phyloP scores from a whole-genome alignment of 768 basidiomycete genomes.

The Agrocybe pediades region DNA sequence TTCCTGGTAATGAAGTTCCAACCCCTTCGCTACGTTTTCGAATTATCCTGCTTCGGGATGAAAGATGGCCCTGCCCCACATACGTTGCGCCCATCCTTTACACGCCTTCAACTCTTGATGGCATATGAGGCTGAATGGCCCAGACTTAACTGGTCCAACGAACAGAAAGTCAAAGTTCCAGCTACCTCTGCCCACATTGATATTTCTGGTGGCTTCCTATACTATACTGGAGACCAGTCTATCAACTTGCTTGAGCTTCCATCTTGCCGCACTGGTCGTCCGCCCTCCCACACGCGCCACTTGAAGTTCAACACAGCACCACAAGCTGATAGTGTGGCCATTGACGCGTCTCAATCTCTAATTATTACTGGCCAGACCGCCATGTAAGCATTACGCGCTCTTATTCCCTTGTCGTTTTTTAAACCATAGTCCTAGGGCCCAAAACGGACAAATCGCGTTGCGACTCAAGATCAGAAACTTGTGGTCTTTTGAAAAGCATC shows the following conservation, averaged over 20 bases:
- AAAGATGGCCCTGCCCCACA: constrained; percentile 47
- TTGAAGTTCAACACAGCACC: constrained; percentile 44
- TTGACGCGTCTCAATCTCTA: constrained; percentile 47
- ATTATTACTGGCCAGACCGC: constrained; percentile 44
- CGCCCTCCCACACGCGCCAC: constrained; percentile 45
- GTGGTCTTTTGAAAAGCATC: constrained; percentile 57
- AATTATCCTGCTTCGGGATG: constrained; percentile 52
- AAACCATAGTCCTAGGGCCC: constrained; percentile 26
- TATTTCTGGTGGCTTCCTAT: constrained; percentile 47
- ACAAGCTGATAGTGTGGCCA: constrained; percentile 42
- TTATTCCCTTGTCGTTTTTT: constrained; percentile 3
- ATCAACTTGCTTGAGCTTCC: constrained; percentile 51
- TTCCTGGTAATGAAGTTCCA: constrained; percentile 47
- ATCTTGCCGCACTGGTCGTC: constrained; percentile 45
- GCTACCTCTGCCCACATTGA: constrained; percentile 36
- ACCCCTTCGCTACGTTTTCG: constrained; percentile 50
- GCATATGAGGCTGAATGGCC: constrained; percentile 53
- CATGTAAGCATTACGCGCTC: constrained; percentile 27
- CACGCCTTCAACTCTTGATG: constrained; percentile 46
- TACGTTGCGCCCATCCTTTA: constrained; percentile 35
- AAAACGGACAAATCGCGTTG: constrained; percentile 42
- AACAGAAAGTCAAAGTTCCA: constrained; percentile 43
- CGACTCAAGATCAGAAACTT: constrained; percentile 57
- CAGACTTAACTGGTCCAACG: constrained; percentile 46
- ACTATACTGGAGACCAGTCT: constrained; percentile 42